Evolutionary conservation across 352 stramenopile genomes (phyloP).

Genomic region (Globisporangium irregulare): DNA sequence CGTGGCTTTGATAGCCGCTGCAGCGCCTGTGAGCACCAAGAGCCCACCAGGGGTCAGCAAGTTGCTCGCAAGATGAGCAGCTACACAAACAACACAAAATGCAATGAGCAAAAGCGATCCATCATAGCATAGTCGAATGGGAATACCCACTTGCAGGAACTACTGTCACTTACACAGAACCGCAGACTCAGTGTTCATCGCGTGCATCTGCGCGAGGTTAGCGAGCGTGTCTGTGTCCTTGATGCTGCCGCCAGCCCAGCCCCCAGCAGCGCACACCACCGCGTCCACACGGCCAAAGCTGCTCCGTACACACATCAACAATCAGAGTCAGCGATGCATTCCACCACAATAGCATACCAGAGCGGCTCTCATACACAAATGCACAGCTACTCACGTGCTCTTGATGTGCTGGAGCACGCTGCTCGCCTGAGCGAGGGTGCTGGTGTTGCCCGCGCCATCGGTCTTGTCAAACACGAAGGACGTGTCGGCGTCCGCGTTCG

Average conservation of each 20-base stretch:
- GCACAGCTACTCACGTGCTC: constrained; percentile 26
- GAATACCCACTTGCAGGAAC: not conserved
- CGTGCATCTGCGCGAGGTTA: constrained; percentile 68
- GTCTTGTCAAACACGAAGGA: constrained; percentile 48
- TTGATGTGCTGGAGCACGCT: constrained; percentile 53
- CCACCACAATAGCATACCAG: not conserved
- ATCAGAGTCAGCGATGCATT: constrained; percentile 4
- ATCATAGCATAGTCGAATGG: not conserved
- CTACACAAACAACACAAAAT: constrained; percentile 26
- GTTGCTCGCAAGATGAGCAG: constrained; percentile 78
- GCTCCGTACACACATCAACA: constrained; percentile 11
- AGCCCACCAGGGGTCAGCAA: constrained; percentile 59
- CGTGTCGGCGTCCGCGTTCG: constrained; percentile 47
- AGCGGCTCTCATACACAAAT: not conserved
- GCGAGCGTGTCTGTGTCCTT: constrained; percentile 55
- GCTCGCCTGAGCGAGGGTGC: constrained; percentile 49
- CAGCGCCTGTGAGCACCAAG: constrained; percentile 80
- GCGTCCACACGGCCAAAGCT: constrained; percentile 66
- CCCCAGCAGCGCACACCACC: constrained; percentile 76
- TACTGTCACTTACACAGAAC: constrained; percentile 20
- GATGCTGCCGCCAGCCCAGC: constrained; percentile 79
- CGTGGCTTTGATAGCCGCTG: constrained; percentile 74
- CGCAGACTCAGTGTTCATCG: constrained; percentile 79
- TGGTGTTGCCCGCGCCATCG: constrained; percentile 9
- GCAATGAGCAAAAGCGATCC: not conserved